Base-by-base conservation (phyloP, 1,139 yeast species). In the Geotrichum aggregatum region DNA sequence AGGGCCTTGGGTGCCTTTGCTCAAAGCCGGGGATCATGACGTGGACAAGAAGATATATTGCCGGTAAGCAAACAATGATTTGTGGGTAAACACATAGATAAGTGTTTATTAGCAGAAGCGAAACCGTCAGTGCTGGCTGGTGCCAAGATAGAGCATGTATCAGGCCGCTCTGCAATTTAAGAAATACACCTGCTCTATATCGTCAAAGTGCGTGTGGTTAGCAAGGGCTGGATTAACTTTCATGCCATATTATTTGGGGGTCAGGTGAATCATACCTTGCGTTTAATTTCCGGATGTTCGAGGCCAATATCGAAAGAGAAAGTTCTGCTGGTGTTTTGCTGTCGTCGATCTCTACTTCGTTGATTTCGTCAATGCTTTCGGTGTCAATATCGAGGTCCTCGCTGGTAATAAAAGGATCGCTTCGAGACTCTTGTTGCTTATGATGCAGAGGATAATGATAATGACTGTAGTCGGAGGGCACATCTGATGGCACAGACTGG, bases 1-100 rank as follows among this genome's bases (percentile, higher is more conserved):
- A 47, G 1, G 60, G 58, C 26, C 57, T 39, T 7, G 65, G 95
- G 64, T 88, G 96, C 51, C 88, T 74, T 50, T 77, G 73, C 19
- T 80, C 71, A 62, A 83, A 89, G 1, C 87, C 88, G 0, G 95
- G 92, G 1, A 84, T 72, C 71, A 88, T 74, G 2, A 84, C 71
- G 0, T 82, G 83, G 55, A 77, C 73, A 35, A 84, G 65, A 6
- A 87, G 53, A 49, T 73, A 76, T 1, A 83, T 57, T 38, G 86
- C 63, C 0, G 96, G 96, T 41, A 83, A 71, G 1, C 82, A 76
- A 36, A 84, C 67, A 7, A 87, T 71, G 49, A 86, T 69, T 63
- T 83, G 82, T 0, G 96, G 96, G 71, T 86, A 78, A 43, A 84
- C 67, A 61, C 74, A 71, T 5, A 69, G 38, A 28, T 61, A 55